Base-by-base conservation (phyloP, 495 filamentous ascomycete species). In the Neurospora sp. region DNA sequence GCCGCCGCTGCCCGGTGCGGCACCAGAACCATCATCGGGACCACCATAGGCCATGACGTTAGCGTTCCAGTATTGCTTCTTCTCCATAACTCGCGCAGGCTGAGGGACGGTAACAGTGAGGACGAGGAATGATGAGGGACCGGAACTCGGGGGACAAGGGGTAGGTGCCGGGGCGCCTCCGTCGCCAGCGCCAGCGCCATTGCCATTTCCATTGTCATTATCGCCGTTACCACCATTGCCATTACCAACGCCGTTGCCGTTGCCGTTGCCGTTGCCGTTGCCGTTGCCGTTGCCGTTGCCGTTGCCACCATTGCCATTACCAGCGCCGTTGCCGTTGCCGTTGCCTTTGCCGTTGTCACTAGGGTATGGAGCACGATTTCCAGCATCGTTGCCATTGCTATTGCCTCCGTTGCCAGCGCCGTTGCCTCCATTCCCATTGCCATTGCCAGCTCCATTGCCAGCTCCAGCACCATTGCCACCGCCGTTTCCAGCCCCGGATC, bases 71-170 rank as follows among this genome's bases (percentile, higher is more conserved):
- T 69, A 31, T 40, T 53, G 42, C 10, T 71, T 41, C 18, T 72
- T 42, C 27, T 72, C 68, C 31, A 70, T 44, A 2, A 41, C 9
- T 9, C 61, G 44, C 48, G 65, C 61, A 44, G 74, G 65, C 18
- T 72, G 53, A 40, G 72, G 20, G 27, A 75, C 45, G 10, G 74
- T 75, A 41, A 75, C 69, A 8, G 76, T 77, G 48, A 75, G 69
- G 42, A 77, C 12, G 44, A 69, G 65, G 69, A 72, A 39, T 69
- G 71, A 42, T 59, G n/a, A 42, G 41, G 40, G 40, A 38, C 71
- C 18, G 68, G n/a, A 9, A 59, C 71, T 27, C 2, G 72, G 70
- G n/a, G 74, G 72, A 38, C 69, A 70, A 27, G 72, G 72, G 72
- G 61, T 59, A 65, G 65, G 22, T 53, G 27, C 27, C 42, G 53